Conservation (phyloP, 176 grass and related monocot genomes). For the Urochloa ruziziensis region DNA sequence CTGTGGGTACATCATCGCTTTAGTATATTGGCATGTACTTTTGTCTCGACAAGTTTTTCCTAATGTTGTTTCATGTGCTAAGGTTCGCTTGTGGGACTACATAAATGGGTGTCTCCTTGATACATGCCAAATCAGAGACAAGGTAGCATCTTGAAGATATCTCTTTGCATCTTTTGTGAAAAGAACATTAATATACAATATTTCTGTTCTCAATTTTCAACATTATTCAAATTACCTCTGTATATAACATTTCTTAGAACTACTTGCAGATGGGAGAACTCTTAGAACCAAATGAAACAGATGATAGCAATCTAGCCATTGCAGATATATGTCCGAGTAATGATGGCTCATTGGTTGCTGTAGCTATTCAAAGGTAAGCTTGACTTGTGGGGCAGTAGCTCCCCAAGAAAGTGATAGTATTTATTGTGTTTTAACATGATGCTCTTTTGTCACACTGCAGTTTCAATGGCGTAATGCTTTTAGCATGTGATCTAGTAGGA, state of each 20-base stretch:
- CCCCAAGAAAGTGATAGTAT: conserved; percentile 24
- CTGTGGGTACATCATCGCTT: conserved; percentile 51
- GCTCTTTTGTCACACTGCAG: conserved; percentile 43
- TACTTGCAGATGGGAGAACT: conserved; percentile 51
- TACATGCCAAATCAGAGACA: conserved; percentile 64
- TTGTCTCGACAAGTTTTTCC: conserved; percentile 1
- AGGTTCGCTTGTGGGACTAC: conserved; percentile 95
- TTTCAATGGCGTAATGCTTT: conserved; percentile 72
- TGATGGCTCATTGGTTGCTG: conserved; percentile 68
- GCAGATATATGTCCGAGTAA: conserved; percentile 56
- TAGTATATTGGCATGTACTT: conserved; percentile 9
- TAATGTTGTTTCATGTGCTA: conserved; percentile 26
- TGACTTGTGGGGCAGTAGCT: neutral
- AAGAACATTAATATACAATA: neutral
- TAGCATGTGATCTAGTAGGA: conserved; percentile 58
- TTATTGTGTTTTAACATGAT: conserved; percentile 19
- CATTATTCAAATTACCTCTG: neutral
- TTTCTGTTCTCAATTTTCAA: neutral
- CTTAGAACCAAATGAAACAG: conserved; percentile 39
- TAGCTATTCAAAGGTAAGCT: conserved; percentile 80
- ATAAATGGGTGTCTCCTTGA: conserved; percentile 73
- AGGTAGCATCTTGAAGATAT: conserved; percentile 49
- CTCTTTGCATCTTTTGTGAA: neutral
- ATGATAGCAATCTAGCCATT: conserved; percentile 58
- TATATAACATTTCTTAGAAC: conserved; percentile 8